Base-by-base conservation (phyloP, 2,329 filamentous ascomycete genomes). In the Periconia digitata region DNA sequence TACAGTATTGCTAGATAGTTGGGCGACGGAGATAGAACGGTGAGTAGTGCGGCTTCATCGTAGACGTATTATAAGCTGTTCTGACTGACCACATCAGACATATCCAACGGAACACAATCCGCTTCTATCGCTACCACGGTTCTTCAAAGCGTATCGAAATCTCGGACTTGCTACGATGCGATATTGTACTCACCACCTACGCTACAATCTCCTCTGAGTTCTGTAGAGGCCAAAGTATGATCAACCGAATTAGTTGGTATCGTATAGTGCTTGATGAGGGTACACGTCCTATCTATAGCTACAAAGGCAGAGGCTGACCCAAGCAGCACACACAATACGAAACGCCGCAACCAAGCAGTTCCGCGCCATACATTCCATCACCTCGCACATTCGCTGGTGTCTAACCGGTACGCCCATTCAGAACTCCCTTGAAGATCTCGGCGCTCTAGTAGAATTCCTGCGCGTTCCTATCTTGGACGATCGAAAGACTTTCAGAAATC, bases 261-360 rank as follows among this genome's bases (percentile, higher is more conserved):
- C 62, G 77, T 2, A 55, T 79, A 1, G 71, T 79, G 0, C 64
- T 81, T 0, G 78, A 81, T 27, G 78, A 81, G 70, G 77, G 76
- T 73, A 56, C 24, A 10, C 32, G 3, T 15, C 8, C 20, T 22
- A 32, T 23, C 21, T 12, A 13, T 15, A 18, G 3, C 35, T 23
- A 21, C 17, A 15, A 16, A 27, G 13, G 8, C 17, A 4, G 10
- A 22, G 18, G 16, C 22, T 22, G 44, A 13, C 13, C 20, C 5
- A 3, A 10, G 49, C 37, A 78, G 78, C 77, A 1, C 77, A 80
- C 44, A 63, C 64, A 2, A 79, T 80, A 23, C 73, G 77, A 13
- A 74, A 73, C 2, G 65, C 62, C 16, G 59, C 71, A 15, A 80
- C 76, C 1, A 71, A 67, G 0, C 71, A 76, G 18, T 71, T 76